These are phyloP conservation scores for Hypsizygus ulmarius DNA, from an alignment of 1,284 basidiomycete genomes.

Conservation along the genomic window DNA sequence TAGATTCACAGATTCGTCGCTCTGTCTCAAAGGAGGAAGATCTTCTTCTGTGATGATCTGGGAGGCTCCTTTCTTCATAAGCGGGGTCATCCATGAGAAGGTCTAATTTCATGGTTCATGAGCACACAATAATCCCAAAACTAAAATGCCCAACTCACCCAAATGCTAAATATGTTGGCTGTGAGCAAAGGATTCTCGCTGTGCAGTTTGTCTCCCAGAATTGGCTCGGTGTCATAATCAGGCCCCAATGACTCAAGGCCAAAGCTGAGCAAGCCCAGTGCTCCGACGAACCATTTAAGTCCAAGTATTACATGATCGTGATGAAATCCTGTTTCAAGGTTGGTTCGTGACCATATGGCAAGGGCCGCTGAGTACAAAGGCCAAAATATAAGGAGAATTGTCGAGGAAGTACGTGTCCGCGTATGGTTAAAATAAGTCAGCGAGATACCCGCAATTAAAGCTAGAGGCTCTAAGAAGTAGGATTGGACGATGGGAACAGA, in stretches of 20 bases:
- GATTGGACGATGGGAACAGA: constrained; percentile 52
- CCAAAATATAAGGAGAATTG: constrained; percentile 82
- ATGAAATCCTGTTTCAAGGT: constrained; percentile 31
- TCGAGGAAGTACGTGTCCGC: constrained; percentile 74
- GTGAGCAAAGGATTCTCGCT: constrained; percentile 71
- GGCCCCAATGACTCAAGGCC: constrained; percentile 72
- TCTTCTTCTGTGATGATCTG: constrained; percentile 75
- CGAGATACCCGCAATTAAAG: constrained; percentile 42
- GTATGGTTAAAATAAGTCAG: constrained; percentile 73
- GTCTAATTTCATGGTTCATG: constrained; percentile 31
- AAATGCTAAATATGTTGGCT: constrained; percentile 82
- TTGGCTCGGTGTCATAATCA: constrained; percentile 44
- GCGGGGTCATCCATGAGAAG: constrained; percentile 78
- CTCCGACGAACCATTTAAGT: constrained; percentile 47
- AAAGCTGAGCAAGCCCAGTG: constrained; percentile 59
- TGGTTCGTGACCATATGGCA: constrained; percentile 64
- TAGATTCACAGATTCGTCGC: constrained; percentile 74
- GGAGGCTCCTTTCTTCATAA: constrained; percentile 68
- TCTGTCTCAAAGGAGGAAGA: constrained; percentile 62
- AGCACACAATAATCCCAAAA: background rate
- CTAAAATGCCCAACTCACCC: constrained; percentile 34
- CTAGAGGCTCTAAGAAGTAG: constrained; percentile 58
- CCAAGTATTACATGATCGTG: constrained; percentile 36
- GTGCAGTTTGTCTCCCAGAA: constrained; percentile 42
- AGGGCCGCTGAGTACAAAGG: constrained; percentile 61